A percentile compares a stretch with the other conserved stretches of the same genome.
phyloP scores from a whole-genome alignment of 108 stramenopile species.

The Skeletonema costatum region DNA sequence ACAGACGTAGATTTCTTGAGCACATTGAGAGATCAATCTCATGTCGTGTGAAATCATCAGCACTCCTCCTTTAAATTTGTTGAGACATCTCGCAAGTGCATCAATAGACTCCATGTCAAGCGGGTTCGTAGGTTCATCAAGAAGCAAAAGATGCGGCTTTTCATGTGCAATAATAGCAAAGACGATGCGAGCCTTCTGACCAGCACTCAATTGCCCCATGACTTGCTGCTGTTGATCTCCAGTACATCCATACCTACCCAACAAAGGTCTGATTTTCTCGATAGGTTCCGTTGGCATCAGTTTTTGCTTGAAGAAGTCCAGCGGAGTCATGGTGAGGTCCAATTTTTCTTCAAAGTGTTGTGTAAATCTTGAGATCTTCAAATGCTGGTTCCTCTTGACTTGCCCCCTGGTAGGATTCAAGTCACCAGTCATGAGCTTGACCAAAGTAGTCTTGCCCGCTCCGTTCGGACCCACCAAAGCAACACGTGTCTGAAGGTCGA shows the following conservation, averaged over 20 bases:
- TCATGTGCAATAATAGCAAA: slow-evolving; percentile 97
- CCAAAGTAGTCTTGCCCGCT: slow-evolving; percentile 78
- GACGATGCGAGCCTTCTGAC: slow-evolving; percentile 97
- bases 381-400: slow-evolving; percentile 92
- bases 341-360: slow-evolving; percentile 99
- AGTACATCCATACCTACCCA: slow-evolving; percentile 96
- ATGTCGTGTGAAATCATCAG: slow-evolving; percentile 99
- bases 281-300: slow-evolving; percentile 80
- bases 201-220: slow-evolving; percentile 92
- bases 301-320: slow-evolving; percentile 93
- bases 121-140: slow-evolving; percentile 98
- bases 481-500: slow-evolving; percentile 87
- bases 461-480: slow-evolving; percentile 93
- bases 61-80: slow-evolving; percentile 98
- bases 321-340: slow-evolving; percentile 93
- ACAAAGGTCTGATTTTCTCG: slow-evolving; percentile 78
- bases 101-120: slow-evolving; percentile 98
- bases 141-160: slow-evolving; percentile 94
- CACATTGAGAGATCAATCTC: slow-evolving; percentile 97
- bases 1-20: slow-evolving; percentile 96
- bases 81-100: slow-evolving; percentile 94
- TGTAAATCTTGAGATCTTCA: slow-evolving; percentile 94
- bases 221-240: slow-evolving; percentile 84
- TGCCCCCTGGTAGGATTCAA: slow-evolving; percentile 90
- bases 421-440: slow-evolving; percentile 80